Evolutionary conservation across 192 early-diverging fungal genomes (phyloP).

Genomic region (Pecoramyces ruminantium): DNA sequence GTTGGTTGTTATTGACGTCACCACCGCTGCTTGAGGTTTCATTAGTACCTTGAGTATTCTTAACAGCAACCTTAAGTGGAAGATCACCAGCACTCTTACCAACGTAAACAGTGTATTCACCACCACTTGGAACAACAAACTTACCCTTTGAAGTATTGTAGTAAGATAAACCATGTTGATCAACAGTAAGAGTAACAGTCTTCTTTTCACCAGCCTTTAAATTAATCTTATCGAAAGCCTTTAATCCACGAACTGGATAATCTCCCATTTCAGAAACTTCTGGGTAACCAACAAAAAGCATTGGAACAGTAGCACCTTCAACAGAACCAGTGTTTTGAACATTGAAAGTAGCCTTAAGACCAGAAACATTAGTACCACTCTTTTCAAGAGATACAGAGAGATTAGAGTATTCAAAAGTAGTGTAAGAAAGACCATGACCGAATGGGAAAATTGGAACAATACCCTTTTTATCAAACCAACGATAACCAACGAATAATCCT

Average conservation of each 20-base stretch:
- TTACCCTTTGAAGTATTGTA: background rate
- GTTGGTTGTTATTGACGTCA: background rate
- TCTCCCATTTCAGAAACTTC: background rate
- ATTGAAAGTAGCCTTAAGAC: constrained; percentile 8
- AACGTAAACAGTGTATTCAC: background rate
- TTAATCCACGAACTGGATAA: background rate
- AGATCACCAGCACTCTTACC: background rate
- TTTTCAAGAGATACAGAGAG: constrained; percentile 1
- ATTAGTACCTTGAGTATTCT: background rate
- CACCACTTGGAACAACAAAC: background rate
- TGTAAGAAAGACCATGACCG: constrained; percentile 49
- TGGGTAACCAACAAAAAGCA: constrained; percentile 17
- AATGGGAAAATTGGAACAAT: constrained; percentile 13
- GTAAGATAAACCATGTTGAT: constrained; percentile 12
- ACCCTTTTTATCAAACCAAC: constrained; percentile 3
- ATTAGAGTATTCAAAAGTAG: constrained; percentile 26
- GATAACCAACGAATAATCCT: constrained; percentile 4
- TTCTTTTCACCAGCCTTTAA: constrained; percentile 16
- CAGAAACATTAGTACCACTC: background rate
- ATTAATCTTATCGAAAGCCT: background rate
- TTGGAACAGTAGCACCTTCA: constrained; percentile 12
- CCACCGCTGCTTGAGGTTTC: background rate
- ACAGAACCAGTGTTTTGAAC: constrained; percentile 11
- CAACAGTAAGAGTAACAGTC: constrained; percentile 17
- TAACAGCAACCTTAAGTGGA: background rate